phyloP scores from a whole-genome alignment of 2,329 filamentous ascomycete species.

The Colletotrichum somersetense region DNA sequence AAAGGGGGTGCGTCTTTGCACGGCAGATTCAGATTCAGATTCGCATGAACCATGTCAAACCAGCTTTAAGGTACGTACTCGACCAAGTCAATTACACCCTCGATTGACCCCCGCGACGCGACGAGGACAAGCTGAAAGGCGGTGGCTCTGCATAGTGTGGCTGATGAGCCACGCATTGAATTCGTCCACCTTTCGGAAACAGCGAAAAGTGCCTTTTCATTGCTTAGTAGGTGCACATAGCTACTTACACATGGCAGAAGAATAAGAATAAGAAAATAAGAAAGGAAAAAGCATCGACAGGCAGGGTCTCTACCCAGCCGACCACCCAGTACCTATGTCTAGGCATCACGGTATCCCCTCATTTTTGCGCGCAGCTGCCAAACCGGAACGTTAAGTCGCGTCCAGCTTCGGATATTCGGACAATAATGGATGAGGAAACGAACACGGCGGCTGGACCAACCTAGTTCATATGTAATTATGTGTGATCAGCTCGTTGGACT shows the following conservation, averaged over 20 bases:
- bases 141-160: conserved; percentile 26
- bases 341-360: conserved; percentile 14
- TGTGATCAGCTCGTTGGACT: conserved; percentile 18
- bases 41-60: conserved; percentile 12
- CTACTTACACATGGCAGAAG: neutral
- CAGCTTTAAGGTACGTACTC: conserved; percentile 10
- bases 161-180: conserved; percentile 24
- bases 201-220: neutral
- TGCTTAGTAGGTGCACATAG: neutral
- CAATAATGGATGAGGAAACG: conserved; percentile 21
- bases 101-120: neutral
- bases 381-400: conserved; percentile 22
- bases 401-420: conserved; percentile 4
- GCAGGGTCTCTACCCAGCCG: neutral
- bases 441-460: conserved; percentile 25
- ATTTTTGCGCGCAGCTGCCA: conserved; percentile 14
- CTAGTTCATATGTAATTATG: conserved; percentile 7
- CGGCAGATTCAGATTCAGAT: neutral
- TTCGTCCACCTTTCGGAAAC: neutral
- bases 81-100: conserved; percentile 1
- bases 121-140: neutral
- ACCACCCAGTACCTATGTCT: neutral
- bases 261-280: neutral
- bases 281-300: neutral
- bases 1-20: conserved; percentile 5